Conservation (phyloP, 371 early-diverging fungal genomes). For the Lichtheimia ornata region DNA sequence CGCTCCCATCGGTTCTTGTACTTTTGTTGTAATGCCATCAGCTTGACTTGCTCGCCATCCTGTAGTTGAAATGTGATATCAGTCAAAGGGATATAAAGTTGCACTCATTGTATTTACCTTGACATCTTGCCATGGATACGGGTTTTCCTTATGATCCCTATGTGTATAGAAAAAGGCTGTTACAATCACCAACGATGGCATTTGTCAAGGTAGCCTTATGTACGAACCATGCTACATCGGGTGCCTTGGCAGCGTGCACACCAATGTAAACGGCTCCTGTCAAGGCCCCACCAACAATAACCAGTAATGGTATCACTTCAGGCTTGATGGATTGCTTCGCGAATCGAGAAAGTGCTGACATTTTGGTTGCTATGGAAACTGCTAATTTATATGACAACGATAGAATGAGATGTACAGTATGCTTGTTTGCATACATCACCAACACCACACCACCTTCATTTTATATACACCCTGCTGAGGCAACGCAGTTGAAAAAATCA, state of each 20-base stretch:
- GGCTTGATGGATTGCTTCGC: conserved; percentile 27
- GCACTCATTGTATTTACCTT: conserved; percentile 6
- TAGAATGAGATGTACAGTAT: too few species aligned
- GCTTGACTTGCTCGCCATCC: conserved; percentile 46
- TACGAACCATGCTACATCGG: conserved; percentile 41
- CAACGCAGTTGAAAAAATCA: too few species aligned
- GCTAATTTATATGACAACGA: too few species aligned
- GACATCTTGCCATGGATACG: conserved; percentile 40
- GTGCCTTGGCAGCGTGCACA: conserved; percentile 28
- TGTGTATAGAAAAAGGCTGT: too few species aligned
- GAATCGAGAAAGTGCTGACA: background rate
- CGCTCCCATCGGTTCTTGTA: conserved; percentile 39
- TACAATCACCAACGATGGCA: too few species aligned
- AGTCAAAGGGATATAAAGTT: background rate
- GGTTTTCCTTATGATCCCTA: conserved; percentile 32
- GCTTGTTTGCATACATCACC: too few species aligned
- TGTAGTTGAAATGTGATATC: background rate
- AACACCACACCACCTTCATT: too few species aligned
- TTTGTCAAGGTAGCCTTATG: too few species aligned
- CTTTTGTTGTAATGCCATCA: conserved; percentile 36
- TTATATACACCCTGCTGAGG: too few species aligned
- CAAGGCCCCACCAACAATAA: conserved; percentile 31
- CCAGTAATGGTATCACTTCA: conserved; percentile 37
- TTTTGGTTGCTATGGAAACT: too few species aligned
- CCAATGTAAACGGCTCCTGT: conserved; percentile 28